Evolutionary conservation across 345 rosid genomes (phyloP).

Genomic region (Gossypium bickii): DNA sequence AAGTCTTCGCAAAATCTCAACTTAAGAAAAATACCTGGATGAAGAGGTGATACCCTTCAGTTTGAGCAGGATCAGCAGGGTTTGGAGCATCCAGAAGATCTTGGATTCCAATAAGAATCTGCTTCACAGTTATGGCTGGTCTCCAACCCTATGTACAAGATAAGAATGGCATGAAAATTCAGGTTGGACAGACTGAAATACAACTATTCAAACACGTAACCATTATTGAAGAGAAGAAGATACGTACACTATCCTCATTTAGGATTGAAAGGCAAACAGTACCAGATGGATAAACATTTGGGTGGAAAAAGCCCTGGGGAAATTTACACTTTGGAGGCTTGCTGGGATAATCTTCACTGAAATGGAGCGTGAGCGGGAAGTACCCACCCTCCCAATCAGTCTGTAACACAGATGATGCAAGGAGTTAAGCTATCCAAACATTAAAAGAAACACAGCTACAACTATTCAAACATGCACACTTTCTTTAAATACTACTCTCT

Average conservation of each 20-base stretch:
- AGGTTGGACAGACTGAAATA: not conserved
- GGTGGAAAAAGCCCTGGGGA: conserved; percentile 81
- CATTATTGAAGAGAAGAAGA: not conserved
- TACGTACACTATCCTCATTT: conserved; percentile 76
- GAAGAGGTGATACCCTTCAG: conserved; percentile 87
- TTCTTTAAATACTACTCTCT: not conserved
- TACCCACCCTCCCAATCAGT: conserved; percentile 94
- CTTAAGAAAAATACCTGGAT: conserved; percentile 52
- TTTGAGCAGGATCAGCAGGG: conserved; percentile 85
- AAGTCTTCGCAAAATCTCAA: not conserved
- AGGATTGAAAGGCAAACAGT: conserved; percentile 88
- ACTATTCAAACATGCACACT: not conserved
- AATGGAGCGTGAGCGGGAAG: conserved; percentile 70
- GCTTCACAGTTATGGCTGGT: conserved; percentile 89
- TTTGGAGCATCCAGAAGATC: conserved; percentile 87
- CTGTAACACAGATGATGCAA: conserved; percentile 32
- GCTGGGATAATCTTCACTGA: conserved; percentile 88
- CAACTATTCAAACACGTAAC: not conserved
- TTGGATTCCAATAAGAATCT: conserved; percentile 87
- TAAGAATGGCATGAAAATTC: conserved; percentile 5
- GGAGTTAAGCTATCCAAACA: conserved; percentile 1
- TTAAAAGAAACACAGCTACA: not conserved
- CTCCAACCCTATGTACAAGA: conserved; percentile 65
- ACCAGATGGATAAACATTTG: conserved; percentile 91
- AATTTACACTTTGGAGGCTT: conserved; percentile 90